Conservation (phyloP, 371 early-diverging fungal genomes). For the Mortierella sp. region DNA sequence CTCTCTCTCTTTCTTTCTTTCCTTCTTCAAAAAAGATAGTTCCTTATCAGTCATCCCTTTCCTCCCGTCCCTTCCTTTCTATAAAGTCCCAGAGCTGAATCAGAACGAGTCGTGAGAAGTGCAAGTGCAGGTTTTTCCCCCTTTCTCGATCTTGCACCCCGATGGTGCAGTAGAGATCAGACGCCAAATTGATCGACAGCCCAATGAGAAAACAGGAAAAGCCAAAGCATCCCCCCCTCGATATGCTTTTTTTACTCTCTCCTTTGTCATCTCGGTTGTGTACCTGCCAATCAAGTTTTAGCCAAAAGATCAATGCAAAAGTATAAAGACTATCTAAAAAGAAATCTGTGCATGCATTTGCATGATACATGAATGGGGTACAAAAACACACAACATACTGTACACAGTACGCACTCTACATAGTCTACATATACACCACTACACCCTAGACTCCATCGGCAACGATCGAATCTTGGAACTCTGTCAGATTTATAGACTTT, state of each 20-base stretch:
- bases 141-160: no score
- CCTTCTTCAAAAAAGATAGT: neutral
- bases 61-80: neutral
- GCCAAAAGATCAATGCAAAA: no score
- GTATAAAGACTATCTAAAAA: neutral
- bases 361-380: no score
- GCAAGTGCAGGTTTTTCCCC: neutral
- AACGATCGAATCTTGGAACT: neutral
- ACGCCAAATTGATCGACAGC: neutral
- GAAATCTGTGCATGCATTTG: no score
- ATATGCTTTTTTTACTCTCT: neutral
- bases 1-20: no score
- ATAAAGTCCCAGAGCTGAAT: no score
- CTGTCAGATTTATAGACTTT: neutral
- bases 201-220: neutral
- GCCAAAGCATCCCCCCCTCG: neutral
- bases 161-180: slow-evolving; percentile 2
- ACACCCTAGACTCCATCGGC: no score
- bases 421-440: no score
- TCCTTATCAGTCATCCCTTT: neutral
- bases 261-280: neutral
- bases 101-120: no score
- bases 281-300: neutral
- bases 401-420: no score
- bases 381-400: neutral